These are phyloP conservation scores for Malassezia pachydermatis DNA, from an alignment of 1,284 basidiomycete species.

Conservation along the genomic window DNA sequence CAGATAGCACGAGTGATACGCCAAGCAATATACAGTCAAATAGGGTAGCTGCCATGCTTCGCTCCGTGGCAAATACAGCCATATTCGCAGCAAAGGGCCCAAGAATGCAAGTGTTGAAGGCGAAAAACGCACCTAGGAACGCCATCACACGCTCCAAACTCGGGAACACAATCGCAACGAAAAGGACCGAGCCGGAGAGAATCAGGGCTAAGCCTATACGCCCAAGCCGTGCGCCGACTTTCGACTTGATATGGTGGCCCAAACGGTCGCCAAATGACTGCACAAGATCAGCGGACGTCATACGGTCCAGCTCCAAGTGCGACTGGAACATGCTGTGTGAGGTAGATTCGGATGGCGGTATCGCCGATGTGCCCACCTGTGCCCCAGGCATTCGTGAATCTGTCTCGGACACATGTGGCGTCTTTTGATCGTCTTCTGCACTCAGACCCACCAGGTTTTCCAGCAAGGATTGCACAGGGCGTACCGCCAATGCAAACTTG, in stretches of 20 bases:
- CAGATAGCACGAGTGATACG: conserved; percentile 27
- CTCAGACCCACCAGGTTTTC: conserved; percentile 19
- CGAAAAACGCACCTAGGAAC: conserved; percentile 72
- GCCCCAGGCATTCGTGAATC: too few relatives aligned
- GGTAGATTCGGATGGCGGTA: too few relatives aligned
- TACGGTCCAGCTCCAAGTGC: not conserved
- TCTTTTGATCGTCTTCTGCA: not conserved
- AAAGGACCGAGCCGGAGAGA: conserved; percentile 28
- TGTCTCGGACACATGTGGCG: not conserved
- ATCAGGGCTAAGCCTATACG: conserved; percentile 5
- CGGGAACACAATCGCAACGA: conserved; percentile 55
- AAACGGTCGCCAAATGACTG: not conserved
- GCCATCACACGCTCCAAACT: conserved; percentile 82
- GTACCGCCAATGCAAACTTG: conserved; percentile 74
- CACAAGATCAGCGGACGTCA: not conserved
- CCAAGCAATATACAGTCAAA: conserved; percentile 29
- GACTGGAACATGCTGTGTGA: conserved; percentile 21
- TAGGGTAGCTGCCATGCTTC: not conserved
- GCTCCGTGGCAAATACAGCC: conserved; percentile 22
- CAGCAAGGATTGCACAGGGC: conserved; percentile 54
- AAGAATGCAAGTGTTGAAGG: conserved; percentile 57
- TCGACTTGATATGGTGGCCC: not conserved
- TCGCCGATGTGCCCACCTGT: too few relatives aligned
- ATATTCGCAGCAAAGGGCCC: conserved; percentile 38
- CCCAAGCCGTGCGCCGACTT: not conserved